Evolutionary conservation across 345 rosid genomes (phyloP).

Genomic region (Sisymbrium irio): DNA sequence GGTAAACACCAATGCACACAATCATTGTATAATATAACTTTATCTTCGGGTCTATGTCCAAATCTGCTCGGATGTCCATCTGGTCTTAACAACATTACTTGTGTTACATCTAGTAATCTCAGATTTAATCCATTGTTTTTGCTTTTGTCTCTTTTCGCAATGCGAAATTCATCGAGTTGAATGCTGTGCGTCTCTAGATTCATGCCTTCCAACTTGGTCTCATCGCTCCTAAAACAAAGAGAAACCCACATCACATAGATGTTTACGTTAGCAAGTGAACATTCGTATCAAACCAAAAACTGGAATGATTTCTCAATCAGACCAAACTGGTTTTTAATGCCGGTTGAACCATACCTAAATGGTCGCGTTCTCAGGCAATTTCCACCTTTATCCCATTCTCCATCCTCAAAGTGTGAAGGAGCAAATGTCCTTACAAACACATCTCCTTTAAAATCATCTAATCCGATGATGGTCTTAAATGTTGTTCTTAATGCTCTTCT

Average conservation of each 20-base stretch:
- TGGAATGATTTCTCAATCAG: not conserved
- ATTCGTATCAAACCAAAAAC: not conserved
- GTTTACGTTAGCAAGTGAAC: not conserved
- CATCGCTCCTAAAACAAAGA: conserved; percentile 35
- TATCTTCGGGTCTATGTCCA: conserved; percentile 64
- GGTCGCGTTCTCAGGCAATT: conserved; percentile 53
- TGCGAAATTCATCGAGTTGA: conserved; percentile 62
- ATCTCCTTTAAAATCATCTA: conserved; percentile 49
- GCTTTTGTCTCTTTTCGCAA: conserved; percentile 46
- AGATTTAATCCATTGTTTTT: not conserved
- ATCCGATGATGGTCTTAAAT: conserved; percentile 41
- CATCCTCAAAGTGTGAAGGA: conserved; percentile 63
- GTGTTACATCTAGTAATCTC: conserved; percentile 55
- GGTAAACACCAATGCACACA: conserved; percentile 95
- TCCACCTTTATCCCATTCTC: conserved; percentile 73
- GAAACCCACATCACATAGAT: not conserved
- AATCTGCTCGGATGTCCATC: conserved; percentile 77
- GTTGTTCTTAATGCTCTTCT: conserved; percentile 58
- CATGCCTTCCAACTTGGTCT: conserved; percentile 42
- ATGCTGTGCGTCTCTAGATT: conserved; percentile 57
- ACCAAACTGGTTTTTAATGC: not conserved
- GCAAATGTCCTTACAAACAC: conserved; percentile 44
- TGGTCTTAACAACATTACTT: conserved; percentile 52
- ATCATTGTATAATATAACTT: conserved; percentile 67
- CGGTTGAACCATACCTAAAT: conserved; percentile 45